Base-by-base conservation (phyloP, 352 stramenopile species). In the Phytophthora nicotianae region DNA sequence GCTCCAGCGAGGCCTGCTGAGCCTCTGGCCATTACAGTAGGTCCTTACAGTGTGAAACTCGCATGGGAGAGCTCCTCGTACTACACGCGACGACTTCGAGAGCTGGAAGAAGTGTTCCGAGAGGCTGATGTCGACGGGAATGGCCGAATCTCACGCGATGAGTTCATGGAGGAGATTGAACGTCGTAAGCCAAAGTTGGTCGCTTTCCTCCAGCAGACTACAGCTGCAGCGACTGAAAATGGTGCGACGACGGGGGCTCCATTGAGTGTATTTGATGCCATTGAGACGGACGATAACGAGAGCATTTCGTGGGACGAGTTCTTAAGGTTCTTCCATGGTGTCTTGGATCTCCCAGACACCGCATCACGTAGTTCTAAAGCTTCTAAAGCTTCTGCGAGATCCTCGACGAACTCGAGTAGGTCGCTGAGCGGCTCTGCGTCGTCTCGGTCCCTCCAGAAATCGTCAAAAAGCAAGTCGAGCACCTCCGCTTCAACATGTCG, bases 251-350 rank as follows among this genome's bases (percentile, higher is more conserved):
- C 20, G 11, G 27, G 33, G 53, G 54, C 48, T 42, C 63, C 74
- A 17, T 58, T 96, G 37, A 91, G 82, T 42, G 76, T 97, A 16
- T 97, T 97, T 55, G 91, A 97, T 40, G 79, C 77, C 11, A 96
- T 97, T 23, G 90, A 97, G 66, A 92, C 81, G 3, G 88, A 95
- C 67, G 89, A 97, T 63, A 95, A 90, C 58, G 89, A 97, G 47
- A 87, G 70, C 27, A 86, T 97, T 37, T 90, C 77, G 9, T 97
- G 89, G 89, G 69, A 88, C 7, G 90, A 97, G 63, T 95, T 97
- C 35, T 53, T 86, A 40, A 56, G 65, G 32, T 91, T 91, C 50
- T 95, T 95, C 53, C 81, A 89, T 48, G 75, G 72, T n/a, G 68
- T 77, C 5, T 52, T 89, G 3, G 75, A 88, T 19, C 76, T 81